These are phyloP conservation scores for Protostelium mycophagum DNA, from an alignment of 78 protist species.

Conservation along the genomic window DNA sequence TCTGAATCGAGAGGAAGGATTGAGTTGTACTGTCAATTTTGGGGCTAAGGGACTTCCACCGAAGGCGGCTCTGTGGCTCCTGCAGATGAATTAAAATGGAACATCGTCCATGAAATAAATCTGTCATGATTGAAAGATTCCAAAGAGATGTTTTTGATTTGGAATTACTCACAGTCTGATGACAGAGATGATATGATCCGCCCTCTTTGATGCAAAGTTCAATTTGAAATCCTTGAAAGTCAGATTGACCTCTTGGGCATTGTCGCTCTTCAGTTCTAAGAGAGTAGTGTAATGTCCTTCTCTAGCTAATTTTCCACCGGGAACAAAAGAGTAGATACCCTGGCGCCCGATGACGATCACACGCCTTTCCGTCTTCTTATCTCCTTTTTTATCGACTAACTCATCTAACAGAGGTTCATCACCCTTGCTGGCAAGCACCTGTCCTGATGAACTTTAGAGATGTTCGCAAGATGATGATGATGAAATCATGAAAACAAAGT, in stretches of 20 bases:
- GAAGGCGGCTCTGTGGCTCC: background rate
- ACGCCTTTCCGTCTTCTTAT: conserved; percentile 56
- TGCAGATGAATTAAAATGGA: conserved; percentile 12
- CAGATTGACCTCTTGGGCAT: conserved; percentile 10
- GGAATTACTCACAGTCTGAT: conserved; percentile 1
- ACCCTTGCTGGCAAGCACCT: background rate
- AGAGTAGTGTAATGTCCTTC: conserved; percentile 27
- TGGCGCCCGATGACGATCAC: conserved; percentile 36
- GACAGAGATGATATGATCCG: background rate
- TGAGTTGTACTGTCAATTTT: background rate
- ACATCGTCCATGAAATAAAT: conserved; percentile 21
- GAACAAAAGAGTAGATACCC: conserved; percentile 33
- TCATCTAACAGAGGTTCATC: background rate
- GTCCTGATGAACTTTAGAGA: too few species aligned
- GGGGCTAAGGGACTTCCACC: background rate
- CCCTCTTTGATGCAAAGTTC: background rate
- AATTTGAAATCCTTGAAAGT: background rate
- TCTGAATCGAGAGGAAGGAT: background rate
- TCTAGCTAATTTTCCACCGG: conserved; percentile 43
- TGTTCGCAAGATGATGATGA: too few species aligned
- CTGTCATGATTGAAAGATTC: background rate
- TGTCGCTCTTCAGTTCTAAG: conserved; percentile 27
- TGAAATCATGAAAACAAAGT: too few species aligned
- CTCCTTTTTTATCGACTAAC: conserved; percentile 14
- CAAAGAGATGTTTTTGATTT: background rate